These are phyloP conservation scores for Cyberlindnera suaveolens DNA, from an alignment of 805 yeast genomes.

Conservation along the genomic window DNA sequence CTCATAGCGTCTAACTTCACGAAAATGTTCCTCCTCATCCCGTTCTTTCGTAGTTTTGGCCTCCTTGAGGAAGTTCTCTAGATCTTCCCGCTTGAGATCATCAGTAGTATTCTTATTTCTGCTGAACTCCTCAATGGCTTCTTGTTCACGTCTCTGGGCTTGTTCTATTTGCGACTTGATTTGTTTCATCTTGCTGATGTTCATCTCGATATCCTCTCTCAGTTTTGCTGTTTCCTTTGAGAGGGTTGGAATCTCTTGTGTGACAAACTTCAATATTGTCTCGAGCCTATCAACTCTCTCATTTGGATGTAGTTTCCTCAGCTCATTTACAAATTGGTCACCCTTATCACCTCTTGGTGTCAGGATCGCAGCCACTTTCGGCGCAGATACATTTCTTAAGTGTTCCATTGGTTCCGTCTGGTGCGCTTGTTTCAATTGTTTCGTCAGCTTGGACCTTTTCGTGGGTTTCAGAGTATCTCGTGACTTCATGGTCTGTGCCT, in stretches of 20 bases:
- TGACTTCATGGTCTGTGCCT: background rate
- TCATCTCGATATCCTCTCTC: constrained; percentile 1
- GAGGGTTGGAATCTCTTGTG: constrained; percentile 4
- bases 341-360: too few species aligned
- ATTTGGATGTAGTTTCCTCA: too few species aligned
- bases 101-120: too few species aligned
- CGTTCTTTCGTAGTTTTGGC: constrained; percentile 36
- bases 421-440: background rate
- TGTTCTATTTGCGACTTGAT: constrained; percentile 3
- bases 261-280: constrained; percentile 7
- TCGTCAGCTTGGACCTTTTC: too few species aligned
- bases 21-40: constrained; percentile 38
- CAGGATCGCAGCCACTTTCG: background rate
- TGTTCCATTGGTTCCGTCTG: background rate
- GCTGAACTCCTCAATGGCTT: constrained; percentile 3
- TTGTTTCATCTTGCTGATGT: constrained; percentile 6
- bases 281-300: background rate
- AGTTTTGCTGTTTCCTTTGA: constrained; percentile 1
- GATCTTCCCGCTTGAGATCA: constrained; percentile 11
- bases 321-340: too few species aligned
- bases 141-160: constrained; percentile 1
- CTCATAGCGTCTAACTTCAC: constrained; percentile 45
- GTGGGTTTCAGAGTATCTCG: too few species aligned
- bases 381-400: background rate
- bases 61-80: constrained; percentile 37